These are phyloP conservation scores for Ophiostoma pallidulum DNA, from an alignment of 2,329 filamentous ascomycete species.

Conservation along the genomic window DNA sequence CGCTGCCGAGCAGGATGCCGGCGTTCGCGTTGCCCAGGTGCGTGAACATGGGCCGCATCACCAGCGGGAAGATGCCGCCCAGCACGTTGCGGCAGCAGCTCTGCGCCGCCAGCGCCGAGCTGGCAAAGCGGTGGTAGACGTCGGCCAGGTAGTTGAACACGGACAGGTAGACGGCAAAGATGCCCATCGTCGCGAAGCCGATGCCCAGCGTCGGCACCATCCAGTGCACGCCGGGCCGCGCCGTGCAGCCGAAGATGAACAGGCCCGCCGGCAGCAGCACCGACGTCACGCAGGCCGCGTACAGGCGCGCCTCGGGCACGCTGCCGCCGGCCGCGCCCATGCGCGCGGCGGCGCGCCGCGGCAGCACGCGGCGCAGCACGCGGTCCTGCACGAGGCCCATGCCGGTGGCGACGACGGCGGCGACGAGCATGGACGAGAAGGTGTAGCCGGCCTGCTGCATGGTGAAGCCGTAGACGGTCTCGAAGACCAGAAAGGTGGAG, in stretches of 20 bases:
- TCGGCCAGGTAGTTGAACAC: conserved; percentile 66
- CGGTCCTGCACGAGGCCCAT: conserved; percentile 65
- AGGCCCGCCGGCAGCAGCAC: conserved; percentile 68
- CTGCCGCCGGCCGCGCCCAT: conserved; percentile 38
- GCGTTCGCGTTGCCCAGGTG: conserved; percentile 56
- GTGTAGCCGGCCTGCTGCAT: conserved; percentile 59
- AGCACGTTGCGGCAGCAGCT: background rate
- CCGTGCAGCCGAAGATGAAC: conserved; percentile 71
- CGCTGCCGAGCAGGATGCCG: conserved; percentile 36
- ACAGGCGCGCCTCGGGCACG: conserved; percentile 68
- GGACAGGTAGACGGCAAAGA: conserved; percentile 77
- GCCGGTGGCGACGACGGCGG: conserved; percentile 54
- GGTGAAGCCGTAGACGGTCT: conserved; percentile 56
- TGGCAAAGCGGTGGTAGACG: background rate
- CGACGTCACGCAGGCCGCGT: conserved; percentile 71
- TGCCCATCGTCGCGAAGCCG: conserved; percentile 69
- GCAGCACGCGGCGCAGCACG: conserved; percentile 38
- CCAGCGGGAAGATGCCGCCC: background rate
- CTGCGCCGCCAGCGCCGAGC: background rate
- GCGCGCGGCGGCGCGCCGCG: conserved; percentile 31
- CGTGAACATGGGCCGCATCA: conserved; percentile 37
- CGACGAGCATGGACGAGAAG: conserved; percentile 64
- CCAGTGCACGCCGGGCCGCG: conserved; percentile 55
- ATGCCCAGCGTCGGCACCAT: conserved; percentile 62
- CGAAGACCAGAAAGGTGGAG: conserved; percentile 70